phyloP scores from a whole-genome alignment of 2,329 filamentous ascomycete genomes.

The Penicillium thymicola region DNA sequence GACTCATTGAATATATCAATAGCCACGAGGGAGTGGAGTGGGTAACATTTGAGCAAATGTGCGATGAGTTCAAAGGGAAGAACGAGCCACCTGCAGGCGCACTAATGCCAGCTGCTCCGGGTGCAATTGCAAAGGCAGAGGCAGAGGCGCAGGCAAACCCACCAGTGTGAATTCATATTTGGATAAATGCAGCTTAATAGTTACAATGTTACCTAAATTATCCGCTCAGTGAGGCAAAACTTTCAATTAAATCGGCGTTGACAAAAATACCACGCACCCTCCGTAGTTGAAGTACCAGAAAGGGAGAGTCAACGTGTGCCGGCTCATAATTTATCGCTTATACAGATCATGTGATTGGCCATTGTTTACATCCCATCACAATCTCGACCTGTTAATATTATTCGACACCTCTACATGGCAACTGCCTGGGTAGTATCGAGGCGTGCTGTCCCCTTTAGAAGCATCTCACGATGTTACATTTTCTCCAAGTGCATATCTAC shows the following conservation, averaged over 20 bases:
- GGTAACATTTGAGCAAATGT: constrained; percentile 29
- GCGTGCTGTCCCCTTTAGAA: not conserved
- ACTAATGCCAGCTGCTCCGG: constrained; percentile 15
- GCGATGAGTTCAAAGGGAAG: constrained; percentile 26
- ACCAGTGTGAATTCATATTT: not conserved
- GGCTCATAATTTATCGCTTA: not conserved
- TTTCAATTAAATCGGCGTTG: not conserved
- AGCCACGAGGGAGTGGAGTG: constrained; percentile 29
- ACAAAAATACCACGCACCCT: not conserved
- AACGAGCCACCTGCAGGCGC: constrained; percentile 21
- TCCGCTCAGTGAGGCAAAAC: not conserved
- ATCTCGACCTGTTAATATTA: not conserved
- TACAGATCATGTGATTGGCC: not conserved
- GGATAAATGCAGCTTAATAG: not conserved
- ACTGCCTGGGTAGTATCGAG: not conserved
- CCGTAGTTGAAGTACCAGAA: not conserved
- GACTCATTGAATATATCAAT: constrained; percentile 29
- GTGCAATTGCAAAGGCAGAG: not conserved
- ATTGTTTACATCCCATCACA: not conserved
- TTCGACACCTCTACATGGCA: not conserved
- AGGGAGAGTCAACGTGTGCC: not conserved
- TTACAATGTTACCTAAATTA: not conserved
- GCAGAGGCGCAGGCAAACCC: not conserved
- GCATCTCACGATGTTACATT: not conserved
- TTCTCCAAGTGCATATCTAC: not conserved